Conservation (phyloP, 148 eudicot genomes). For the Camellia sinensis region DNA sequence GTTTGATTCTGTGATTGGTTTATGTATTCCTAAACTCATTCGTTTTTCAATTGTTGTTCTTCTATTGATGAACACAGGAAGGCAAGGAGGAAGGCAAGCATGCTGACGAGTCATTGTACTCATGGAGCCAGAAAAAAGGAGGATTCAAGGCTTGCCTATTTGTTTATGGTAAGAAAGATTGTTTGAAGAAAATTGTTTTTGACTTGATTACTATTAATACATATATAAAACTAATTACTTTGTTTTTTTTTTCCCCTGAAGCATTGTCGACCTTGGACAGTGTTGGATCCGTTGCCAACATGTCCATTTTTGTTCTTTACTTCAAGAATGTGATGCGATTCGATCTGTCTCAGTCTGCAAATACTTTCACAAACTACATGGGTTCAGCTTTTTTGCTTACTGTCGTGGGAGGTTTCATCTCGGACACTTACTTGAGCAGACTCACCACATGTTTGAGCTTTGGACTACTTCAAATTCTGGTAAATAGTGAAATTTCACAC, state of each 20-base stretch:
- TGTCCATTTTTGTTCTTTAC: slow-evolving; percentile 40
- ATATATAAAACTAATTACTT: no score
- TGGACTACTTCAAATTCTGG: slow-evolving; percentile 9
- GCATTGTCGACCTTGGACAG: slow-evolving; percentile 39
- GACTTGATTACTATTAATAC: no score
- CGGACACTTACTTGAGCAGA: slow-evolving; percentile 41
- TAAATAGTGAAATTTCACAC: slow-evolving; percentile 22
- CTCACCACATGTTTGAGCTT: slow-evolving; percentile 34
- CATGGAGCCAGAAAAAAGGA: no score
- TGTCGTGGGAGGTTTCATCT: slow-evolving; percentile 43
- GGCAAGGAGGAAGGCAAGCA: no score
- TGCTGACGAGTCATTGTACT: no score
- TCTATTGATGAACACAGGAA: no score
- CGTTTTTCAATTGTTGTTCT: no score
- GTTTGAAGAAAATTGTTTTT: no score
- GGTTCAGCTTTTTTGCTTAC: slow-evolving; percentile 51
- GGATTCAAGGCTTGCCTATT: no score
- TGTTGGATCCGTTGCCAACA: slow-evolving; percentile 37
- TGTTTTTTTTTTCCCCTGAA: background rate
- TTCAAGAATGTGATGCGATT: slow-evolving; percentile 35
- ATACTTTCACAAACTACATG: slow-evolving; percentile 52
- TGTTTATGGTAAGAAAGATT: no score
- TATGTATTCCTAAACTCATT: no score
- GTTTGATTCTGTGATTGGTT: no score
- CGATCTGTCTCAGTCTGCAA: slow-evolving; percentile 39